Conservation (phyloP, 768 basidiomycete species). For the Phylloporus sp. region DNA sequence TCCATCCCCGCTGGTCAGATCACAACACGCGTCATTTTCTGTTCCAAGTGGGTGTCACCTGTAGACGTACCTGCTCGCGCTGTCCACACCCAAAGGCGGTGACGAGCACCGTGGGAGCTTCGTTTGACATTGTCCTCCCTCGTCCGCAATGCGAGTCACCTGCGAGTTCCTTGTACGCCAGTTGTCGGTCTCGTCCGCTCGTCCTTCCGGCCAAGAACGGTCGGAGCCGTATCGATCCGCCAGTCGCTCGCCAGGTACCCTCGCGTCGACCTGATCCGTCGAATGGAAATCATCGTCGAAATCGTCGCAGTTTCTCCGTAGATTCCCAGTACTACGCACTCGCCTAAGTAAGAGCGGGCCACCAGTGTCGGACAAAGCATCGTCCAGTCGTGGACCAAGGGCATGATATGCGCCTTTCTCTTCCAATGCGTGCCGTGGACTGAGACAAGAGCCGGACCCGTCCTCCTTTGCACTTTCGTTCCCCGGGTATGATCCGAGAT, state of each 20-base stretch:
- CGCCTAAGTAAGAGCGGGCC: not conserved
- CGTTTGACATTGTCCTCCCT: not conserved
- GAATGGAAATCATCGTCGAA: slow-evolving; percentile 5
- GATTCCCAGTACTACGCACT: not conserved
- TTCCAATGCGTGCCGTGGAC: not conserved
- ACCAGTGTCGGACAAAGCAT: not conserved
- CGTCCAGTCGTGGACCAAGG: not conserved
- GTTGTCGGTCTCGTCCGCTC: slow-evolving; percentile 3
- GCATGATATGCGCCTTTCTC: not conserved
- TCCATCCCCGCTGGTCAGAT: slow-evolving; percentile 1
- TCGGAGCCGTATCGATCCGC: not conserved
- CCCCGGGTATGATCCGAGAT: not conserved
- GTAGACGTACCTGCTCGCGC: not conserved
- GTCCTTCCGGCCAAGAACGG: slow-evolving; percentile 2
- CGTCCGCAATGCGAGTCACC: not conserved
- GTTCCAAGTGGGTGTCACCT: not conserved
- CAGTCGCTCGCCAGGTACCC: not conserved
- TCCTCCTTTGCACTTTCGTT: not conserved
- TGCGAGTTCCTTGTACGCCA: slow-evolving; percentile 11
- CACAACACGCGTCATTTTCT: not conserved
- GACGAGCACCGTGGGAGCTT: slow-evolving; percentile 7
- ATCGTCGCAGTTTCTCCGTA: not conserved
- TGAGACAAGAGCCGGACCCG: not conserved
- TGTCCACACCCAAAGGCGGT: not conserved
- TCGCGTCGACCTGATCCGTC: slow-evolving; percentile 9